These are phyloP conservation scores for Kodamaea fungicola DNA, from an alignment of 1,139 yeast genomes.

Conservation along the genomic window DNA sequence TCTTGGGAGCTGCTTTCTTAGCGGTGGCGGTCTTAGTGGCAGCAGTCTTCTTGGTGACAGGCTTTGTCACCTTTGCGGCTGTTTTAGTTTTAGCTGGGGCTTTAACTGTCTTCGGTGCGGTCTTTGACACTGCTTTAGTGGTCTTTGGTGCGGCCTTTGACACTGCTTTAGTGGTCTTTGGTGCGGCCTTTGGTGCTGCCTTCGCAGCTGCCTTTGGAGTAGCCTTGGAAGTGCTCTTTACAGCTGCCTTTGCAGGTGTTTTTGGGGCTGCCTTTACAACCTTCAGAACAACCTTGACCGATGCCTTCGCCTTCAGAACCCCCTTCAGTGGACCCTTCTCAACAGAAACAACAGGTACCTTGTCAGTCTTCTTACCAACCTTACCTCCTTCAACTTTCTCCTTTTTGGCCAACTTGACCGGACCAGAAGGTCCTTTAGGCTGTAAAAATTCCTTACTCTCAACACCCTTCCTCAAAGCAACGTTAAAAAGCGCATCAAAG, in stretches of 20 bases:
- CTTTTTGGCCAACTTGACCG: conserved; percentile 59
- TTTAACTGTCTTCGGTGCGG: neutral
- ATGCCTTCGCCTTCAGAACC: neutral
- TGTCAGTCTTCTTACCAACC: conserved; percentile 16
- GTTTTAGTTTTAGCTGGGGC: neutral
- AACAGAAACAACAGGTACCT: conserved; percentile 7
- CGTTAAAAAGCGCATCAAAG: conserved; percentile 75
- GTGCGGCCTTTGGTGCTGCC: neutral
- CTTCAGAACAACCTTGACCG: conserved; percentile 24
- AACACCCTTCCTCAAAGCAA: conserved; percentile 80
- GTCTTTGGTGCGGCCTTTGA: conserved; percentile 10
- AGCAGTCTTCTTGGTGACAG: neutral
- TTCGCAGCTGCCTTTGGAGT: conserved; percentile 9
- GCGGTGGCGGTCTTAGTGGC: neutral
- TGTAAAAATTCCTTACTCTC: conserved; percentile 72
- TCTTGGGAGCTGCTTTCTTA: conserved; percentile 10
- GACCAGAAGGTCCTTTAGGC: conserved; percentile 86
- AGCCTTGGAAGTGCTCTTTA: conserved; percentile 10
- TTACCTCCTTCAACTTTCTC: conserved; percentile 21
- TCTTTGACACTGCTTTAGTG: neutral
- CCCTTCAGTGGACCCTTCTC: conserved; percentile 1
- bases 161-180: conserved; percentile 13
- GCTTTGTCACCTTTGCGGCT: neutral
- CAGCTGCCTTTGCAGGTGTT: conserved; percentile 6
- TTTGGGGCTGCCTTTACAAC: conserved; percentile 12